Evolutionary conservation across 768 basidiomycete genomes (phyloP).

Genomic region (Tulasnella sp.): DNA sequence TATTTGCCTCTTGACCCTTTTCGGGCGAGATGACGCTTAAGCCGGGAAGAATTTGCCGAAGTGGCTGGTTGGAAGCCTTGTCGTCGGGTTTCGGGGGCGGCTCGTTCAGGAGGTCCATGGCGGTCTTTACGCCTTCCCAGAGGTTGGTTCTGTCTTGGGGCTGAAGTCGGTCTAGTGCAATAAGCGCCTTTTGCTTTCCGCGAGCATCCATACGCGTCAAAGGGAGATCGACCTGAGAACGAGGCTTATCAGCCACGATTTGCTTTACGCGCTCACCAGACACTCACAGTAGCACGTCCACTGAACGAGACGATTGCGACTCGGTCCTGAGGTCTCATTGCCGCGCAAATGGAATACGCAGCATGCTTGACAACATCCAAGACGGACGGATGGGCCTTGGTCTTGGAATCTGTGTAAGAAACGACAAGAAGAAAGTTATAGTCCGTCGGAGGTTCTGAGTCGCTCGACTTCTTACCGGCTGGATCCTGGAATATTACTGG

Average conservation of each 20-base stretch:
- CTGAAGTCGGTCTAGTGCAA: conserved; percentile 21
- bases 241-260: no score
- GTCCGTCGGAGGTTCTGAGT: no score
- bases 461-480: no score
- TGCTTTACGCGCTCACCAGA: background rate
- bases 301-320: conserved; percentile 33
- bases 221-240: conserved; percentile 23
- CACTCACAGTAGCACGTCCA: background rate
- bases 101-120: conserved; percentile 32
- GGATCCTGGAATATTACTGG: background rate
- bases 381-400: background rate
- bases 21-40: background rate
- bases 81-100: background rate
- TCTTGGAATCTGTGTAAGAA: background rate
- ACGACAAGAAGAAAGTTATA: no score
- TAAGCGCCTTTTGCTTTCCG: conserved; percentile 27
- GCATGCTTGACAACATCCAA: conserved; percentile 36
- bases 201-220: conserved; percentile 30
- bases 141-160: conserved; percentile 34
- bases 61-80: background rate
- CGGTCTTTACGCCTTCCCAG: conserved; percentile 36
- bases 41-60: background rate
- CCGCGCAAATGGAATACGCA: conserved; percentile 18
- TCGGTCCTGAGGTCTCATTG: conserved; percentile 30
- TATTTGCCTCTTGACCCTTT: background rate